phyloP scores from a whole-genome alignment of 768 basidiomycete genomes.

The Leccinellum luteum region DNA sequence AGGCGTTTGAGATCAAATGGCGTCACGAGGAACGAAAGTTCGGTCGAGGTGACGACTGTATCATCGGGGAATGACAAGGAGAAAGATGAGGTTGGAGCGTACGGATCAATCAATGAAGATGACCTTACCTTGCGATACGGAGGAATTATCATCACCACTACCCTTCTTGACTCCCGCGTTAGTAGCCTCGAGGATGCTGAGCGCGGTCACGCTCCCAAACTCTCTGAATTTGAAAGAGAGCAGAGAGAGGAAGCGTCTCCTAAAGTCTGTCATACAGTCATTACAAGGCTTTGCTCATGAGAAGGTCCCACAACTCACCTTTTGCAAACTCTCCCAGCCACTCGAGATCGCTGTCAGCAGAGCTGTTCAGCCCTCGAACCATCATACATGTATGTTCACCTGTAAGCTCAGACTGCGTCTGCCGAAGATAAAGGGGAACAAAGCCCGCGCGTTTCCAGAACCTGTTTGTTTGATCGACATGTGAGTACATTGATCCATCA shows the following conservation, averaged over 20 bases:
- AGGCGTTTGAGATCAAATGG: conserved; percentile 96
- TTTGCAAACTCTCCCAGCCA: conserved; percentile 91
- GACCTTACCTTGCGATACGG: conserved; percentile 14
- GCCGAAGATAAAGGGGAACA: conserved; percentile 88
- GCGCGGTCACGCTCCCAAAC: conserved; percentile 81
- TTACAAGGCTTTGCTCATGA: not conserved
- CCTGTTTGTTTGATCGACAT: conserved; percentile 31
- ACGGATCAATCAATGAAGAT: not conserved
- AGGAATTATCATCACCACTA: conserved; percentile 35
- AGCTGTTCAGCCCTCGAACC: conserved; percentile 81
- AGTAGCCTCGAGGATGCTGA: conserved; percentile 87
- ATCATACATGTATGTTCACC: conserved; percentile 97
- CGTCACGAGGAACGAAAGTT: conserved; percentile 64
- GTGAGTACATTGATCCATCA: not conserved
- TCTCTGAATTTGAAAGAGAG: conserved; percentile 95
- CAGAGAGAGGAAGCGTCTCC: conserved; percentile 82
- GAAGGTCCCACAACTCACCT: conserved; percentile 41
- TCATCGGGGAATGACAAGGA: not conserved
- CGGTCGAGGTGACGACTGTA: conserved; percentile 30
- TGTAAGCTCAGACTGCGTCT: conserved; percentile 91
- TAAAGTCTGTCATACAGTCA: conserved; percentile 66
- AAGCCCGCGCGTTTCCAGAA: conserved; percentile 98
- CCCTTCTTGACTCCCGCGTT: conserved; percentile 55
- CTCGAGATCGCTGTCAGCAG: conserved; percentile 55
- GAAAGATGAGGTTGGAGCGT: not conserved